These are phyloP conservation scores for Pseudocercospora musae DNA, from an alignment of 2,329 filamentous ascomycete species.

Conservation along the genomic window DNA sequence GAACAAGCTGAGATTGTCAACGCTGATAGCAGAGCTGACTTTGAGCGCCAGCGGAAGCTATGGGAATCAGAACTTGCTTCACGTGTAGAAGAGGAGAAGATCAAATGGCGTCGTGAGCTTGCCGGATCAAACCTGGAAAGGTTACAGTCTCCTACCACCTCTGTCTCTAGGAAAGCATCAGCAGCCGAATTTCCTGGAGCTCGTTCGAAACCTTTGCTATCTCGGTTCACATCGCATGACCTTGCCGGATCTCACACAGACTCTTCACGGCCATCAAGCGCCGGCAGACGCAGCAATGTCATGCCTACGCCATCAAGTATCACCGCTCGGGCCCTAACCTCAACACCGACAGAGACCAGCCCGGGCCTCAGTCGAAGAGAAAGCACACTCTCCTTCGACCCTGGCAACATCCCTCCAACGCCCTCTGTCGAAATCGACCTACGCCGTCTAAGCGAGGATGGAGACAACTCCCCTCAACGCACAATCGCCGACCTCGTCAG, in stretches of 20 bases:
- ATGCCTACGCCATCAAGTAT: conserved; percentile 17
- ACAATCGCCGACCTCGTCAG: conserved; percentile 57
- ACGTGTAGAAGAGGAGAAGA: conserved; percentile 62
- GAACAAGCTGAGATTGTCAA: conserved; percentile 64
- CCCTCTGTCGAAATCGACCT: conserved; percentile 49
- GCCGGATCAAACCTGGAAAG: conserved; percentile 30
- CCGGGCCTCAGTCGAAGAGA: conserved; percentile 43
- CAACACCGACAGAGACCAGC: conserved; percentile 24
- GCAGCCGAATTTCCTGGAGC: conserved; percentile 13
- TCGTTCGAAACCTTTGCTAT: conserved; percentile 29
- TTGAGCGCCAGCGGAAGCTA: conserved; percentile 57
- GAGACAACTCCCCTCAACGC: conserved; percentile 63
- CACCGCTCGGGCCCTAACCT: conserved; percentile 16
- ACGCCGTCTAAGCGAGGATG: conserved; percentile 49
- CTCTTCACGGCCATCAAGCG: conserved; percentile 32
- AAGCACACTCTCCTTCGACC: conserved; percentile 40
- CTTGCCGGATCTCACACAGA: conserved; percentile 24
- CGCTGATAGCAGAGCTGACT: conserved; percentile 54
- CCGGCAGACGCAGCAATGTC: conserved; percentile 28
- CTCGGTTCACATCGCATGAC: conserved; percentile 31
- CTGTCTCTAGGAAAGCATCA: conserved; percentile 41
- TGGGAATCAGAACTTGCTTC: conserved; percentile 57
- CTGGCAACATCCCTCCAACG: conserved; percentile 38
- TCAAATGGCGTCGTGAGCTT: conserved; percentile 53
- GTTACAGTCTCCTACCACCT: conserved; percentile 38